A percentile compares a stretch with the other conserved stretches of the same genome.
Evolutionary conservation across 2,329 filamentous ascomycete genomes (phyloP).

Genomic region (Arthrinium puccinioides): DNA sequence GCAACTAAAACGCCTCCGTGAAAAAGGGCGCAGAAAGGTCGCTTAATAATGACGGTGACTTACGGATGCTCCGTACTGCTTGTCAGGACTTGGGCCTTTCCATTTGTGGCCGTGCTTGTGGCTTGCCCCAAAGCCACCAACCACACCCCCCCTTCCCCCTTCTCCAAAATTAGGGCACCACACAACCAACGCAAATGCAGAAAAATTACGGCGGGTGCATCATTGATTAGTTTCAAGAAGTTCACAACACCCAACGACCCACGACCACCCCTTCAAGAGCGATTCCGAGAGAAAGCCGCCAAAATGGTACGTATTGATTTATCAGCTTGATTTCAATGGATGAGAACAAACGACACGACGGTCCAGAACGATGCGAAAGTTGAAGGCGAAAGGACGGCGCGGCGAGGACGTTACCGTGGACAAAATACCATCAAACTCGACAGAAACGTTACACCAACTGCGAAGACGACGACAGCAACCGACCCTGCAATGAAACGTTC

Average conservation of each 20-base stretch:
- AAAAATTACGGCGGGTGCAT: too few species aligned
- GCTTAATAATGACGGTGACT: too few species aligned
- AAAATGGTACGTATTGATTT: conserved; percentile 39
- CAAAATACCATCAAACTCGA: background rate
- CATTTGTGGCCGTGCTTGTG: too few species aligned
- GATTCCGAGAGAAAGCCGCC: conserved; percentile 35
- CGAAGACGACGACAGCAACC: background rate
- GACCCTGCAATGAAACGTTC: background rate
- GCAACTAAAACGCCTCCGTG: too few species aligned
- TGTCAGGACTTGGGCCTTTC: too few species aligned
- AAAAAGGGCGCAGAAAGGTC: too few species aligned
- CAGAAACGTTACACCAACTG: background rate
- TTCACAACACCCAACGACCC: conserved; percentile 6
- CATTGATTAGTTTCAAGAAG: too few species aligned
- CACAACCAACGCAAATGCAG: conserved; percentile 1
- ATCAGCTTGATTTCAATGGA: too few species aligned
- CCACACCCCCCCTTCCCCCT: conserved; percentile 1
- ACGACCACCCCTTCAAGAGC: conserved; percentile 25
- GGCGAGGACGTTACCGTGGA: too few species aligned
- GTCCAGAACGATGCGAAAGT: background rate
- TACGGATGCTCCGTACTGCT: too few species aligned
- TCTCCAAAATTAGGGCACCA: conserved; percentile 2
- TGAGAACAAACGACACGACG: conserved; percentile 3
- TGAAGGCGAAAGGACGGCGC: background rate
- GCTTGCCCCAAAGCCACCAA: too few species aligned